Percentiles rank a stretch among this genome's conserved stretches.
phyloP scores from a whole-genome alignment of 2,329 filamentous ascomycete genomes.

The Alternaria conjuncta region DNA sequence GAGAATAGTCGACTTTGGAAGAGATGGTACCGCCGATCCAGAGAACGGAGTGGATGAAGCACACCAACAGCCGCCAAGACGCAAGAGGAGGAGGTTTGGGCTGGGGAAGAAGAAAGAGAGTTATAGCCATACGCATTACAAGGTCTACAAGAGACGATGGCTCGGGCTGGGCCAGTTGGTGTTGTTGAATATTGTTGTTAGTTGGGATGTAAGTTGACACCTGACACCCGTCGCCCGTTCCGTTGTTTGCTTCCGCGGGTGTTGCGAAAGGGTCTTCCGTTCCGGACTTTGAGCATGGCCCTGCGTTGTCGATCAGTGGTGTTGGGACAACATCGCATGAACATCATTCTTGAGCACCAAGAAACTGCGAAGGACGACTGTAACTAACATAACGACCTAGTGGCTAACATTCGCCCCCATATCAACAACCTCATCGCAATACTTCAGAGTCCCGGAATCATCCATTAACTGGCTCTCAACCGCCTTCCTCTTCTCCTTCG shows the following conservation, averaged over 20 bases:
- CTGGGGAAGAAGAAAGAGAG: constrained; percentile 21
- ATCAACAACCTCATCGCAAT: constrained; percentile 73
- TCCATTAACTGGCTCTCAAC: constrained; percentile 94
- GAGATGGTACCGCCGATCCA: neutral
- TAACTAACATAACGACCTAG: constrained; percentile 51
- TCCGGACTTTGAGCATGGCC: neutral
- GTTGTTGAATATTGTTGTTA: constrained; percentile 88
- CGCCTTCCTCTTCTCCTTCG: constrained; percentile 84
- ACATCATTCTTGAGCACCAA: neutral
- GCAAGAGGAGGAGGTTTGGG: neutral
- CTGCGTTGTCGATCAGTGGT: neutral
- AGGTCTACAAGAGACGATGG: constrained; percentile 84
- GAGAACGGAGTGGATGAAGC: neutral
- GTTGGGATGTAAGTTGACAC: constrained; percentile 81
- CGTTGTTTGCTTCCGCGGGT: neutral
- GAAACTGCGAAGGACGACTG: neutral
- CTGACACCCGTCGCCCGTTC: neutral
- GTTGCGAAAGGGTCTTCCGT: neutral
- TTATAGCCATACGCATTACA: constrained; percentile 46
- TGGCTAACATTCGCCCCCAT: constrained; percentile 94
- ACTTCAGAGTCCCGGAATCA: constrained; percentile 76
- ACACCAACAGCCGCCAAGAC: neutral
- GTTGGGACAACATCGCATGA: neutral
- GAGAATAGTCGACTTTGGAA: neutral
- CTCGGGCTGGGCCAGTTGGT: constrained; percentile 85